Base-by-base conservation (phyloP, 495 filamentous ascomycete species). In the Hypoxylon fragiforme region DNA sequence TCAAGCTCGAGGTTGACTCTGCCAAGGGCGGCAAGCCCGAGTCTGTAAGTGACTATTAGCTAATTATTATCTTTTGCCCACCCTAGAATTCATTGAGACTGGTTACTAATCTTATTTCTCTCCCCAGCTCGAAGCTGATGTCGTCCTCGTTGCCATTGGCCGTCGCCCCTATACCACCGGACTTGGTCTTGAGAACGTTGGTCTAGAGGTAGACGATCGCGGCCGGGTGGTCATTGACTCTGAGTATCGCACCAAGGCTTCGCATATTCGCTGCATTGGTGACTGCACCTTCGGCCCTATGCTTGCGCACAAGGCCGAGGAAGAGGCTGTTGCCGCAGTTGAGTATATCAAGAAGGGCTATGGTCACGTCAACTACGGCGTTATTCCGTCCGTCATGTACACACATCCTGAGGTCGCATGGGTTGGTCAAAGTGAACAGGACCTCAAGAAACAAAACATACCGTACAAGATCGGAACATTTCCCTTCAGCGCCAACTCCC, bases 281-380 rank as follows among this genome's bases (percentile, higher is more conserved):
- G 94, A 98, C 74, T 89, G 84, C 71, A 98, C 94, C 13, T 98
- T 97, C 75, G 94, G 94, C 13, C 95, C 94, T 63, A 98, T 98
- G 94, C 85, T 98, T 65, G 94, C 94, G 42, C 94, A 98, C 82
- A 98, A 98, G 82, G 94, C 95, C 34, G 94, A 98, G 77, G 94
- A 98, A 78, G 94, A 98, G 78, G 94, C 79, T 46, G 91, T 97
- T 40, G 94, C 94, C 9, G 91, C 83, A 32, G 81, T 97, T 34
- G 94, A 98, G 74, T 97, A 90, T 81, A 91, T 98, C 75, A 91
- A 87, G 75, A 97, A 96, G 79, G 90, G 90, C 55, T 87, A 92
- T 75, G 94, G 94, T 28, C 94, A 98, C 74, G 94, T 98, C 70
- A 98, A 98, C 86, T 98, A 98, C 80, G 89, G 85, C 68, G 90